phyloP scores from a whole-genome alignment of 306 rosid species.

The Urtica urens region DNA sequence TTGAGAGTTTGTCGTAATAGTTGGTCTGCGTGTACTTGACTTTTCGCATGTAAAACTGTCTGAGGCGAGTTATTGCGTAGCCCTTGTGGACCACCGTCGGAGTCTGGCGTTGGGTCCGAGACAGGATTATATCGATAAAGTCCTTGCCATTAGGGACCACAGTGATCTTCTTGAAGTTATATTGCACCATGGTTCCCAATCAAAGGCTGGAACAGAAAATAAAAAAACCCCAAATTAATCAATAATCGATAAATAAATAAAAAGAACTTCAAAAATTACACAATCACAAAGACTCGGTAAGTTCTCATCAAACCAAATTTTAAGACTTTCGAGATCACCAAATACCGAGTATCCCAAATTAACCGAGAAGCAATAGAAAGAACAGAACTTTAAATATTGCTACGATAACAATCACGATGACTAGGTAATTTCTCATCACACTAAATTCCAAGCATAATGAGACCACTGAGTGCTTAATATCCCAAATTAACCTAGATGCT shows the following conservation, averaged over 20 bases:
- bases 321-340: too few relatives aligned
- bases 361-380: too few relatives aligned
- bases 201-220: neutral
- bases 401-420: too few relatives aligned
- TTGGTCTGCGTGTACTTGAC: constrained; percentile 72
- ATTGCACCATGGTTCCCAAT: constrained; percentile 50
- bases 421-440: too few relatives aligned
- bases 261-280: too few relatives aligned
- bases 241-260: neutral
- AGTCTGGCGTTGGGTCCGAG: constrained; percentile 81
- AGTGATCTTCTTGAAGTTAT: constrained; percentile 78
- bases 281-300: too few relatives aligned
- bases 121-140: constrained; percentile 60
- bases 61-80: constrained; percentile 60
- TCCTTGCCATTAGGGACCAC: constrained; percentile 90
- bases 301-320: too few relatives aligned
- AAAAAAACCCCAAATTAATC: neutral
- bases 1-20: constrained; percentile 63
- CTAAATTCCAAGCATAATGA: too few relatives aligned
- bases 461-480: too few relatives aligned
- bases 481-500: too few relatives aligned
- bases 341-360: too few relatives aligned
- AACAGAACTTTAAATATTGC: too few relatives aligned
- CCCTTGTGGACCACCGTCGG: constrained; percentile 92
- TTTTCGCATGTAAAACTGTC: constrained; percentile 79